Base-by-base conservation (phyloP, 176 grass and related monocot genomes). In the Oryza glaberrima region DNA sequence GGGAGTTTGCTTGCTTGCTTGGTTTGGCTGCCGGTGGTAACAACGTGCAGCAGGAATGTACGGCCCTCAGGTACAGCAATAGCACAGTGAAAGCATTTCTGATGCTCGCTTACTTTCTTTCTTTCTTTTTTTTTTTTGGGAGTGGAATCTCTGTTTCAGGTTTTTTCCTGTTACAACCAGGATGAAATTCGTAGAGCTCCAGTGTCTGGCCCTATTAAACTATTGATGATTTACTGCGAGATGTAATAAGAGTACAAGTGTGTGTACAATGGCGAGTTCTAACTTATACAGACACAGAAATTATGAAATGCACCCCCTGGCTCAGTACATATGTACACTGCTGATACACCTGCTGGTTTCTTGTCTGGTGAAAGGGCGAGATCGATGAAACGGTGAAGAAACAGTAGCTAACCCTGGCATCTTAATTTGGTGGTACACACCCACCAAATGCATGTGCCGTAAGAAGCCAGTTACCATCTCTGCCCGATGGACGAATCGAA, bases 1-100 rank as follows among this genome's bases (percentile, higher is more conserved):
- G 6, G 60, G 43, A 7, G 58, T 23, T 63, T 63, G 58, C 58
- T 61, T 66, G 67, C 74, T 73, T 66, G 67, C 74, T 73, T 78
- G 54, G 45, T 45, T 32, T 78, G 66, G 65, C 56, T 41, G 54
- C 54, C 63, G 65, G 45, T 70, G 61, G 40, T 25, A 80, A 73
- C 35, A 64, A 65, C 38, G 47, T 60, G 76, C 38, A 65, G 76
- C 38, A 65, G 70, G 82, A 68, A 79, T 30, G 81, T 84, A 76
- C 41, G 48, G 69, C 46, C 13, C 46, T 58, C 47, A 40, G 13
- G 4, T 11, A 40, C 14, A 5, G 43, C 77, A 81, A 65, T 26
- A 14, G 23, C 52, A 85, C 82, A 32, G 82, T 77, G 81, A 77
- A 89, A 51, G 72, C 77, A 40, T 40, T 30, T 63, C 58, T 58